phyloP scores from a whole-genome alignment of 2,329 filamentous ascomycete genomes.

The Cercospora sp. region DNA sequence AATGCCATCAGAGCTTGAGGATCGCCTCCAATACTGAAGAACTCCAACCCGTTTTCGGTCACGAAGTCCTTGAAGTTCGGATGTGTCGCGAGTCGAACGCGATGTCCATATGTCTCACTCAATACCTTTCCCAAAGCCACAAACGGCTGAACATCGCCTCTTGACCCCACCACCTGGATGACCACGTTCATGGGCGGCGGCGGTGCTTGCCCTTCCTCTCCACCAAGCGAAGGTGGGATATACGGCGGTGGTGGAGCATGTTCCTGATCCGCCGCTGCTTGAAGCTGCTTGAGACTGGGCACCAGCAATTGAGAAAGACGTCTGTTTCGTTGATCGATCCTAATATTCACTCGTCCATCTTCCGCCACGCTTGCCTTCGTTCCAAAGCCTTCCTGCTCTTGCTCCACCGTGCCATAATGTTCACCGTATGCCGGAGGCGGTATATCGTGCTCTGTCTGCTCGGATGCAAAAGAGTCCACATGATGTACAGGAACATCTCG shows the following conservation, averaged over 20 bases:
- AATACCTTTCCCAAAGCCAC: constrained; percentile 53
- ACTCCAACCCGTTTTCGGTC: constrained; percentile 52
- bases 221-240: constrained; percentile 71
- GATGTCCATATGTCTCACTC: constrained; percentile 51
- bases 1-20: constrained; percentile 64
- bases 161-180: constrained; percentile 52
- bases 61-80: constrained; percentile 53
- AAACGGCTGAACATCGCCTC: constrained; percentile 55
- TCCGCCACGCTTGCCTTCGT: constrained; percentile 50
- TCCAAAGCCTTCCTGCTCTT: constrained; percentile 43
- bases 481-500: constrained; percentile 30
- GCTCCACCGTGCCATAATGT: constrained; percentile 41
- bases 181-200: constrained; percentile 53
- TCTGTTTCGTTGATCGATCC: constrained; percentile 69
- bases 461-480: constrained; percentile 13
- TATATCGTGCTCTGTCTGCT: constrained; percentile 27
- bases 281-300: constrained; percentile 62
- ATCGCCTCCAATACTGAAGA: constrained; percentile 55
- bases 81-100: constrained; percentile 52
- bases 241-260: constrained; percentile 62
- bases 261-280: constrained; percentile 53
- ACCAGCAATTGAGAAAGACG: constrained; percentile 67
- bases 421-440: constrained; percentile 46
- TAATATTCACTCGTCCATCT: constrained; percentile 77
- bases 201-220: constrained; percentile 59